phyloP scores from a whole-genome alignment of 129 eudicot genomes.

The Artemisia tridentata region DNA sequence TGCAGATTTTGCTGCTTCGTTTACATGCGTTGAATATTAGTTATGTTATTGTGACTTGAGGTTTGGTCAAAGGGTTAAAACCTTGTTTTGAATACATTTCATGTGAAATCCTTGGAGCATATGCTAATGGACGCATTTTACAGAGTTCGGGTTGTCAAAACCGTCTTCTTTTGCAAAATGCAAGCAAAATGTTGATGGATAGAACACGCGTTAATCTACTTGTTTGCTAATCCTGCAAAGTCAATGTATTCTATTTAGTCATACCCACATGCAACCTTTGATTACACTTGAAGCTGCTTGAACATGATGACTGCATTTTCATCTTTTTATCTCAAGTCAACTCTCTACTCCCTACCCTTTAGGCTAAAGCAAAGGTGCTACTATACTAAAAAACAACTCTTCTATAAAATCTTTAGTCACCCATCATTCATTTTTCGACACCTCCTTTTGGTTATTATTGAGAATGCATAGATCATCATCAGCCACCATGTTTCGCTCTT shows the following conservation, averaged over 20 bases:
- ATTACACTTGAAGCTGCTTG: slow-evolving; percentile 38
- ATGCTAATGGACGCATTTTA: neutral
- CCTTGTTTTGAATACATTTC: neutral
- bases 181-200: no score
- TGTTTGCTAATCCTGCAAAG: neutral
- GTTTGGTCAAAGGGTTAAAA: neutral
- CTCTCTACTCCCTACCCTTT: slow-evolving; percentile 16
- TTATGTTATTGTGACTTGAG: neutral
- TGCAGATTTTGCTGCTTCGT: neutral
- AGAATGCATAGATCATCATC: slow-evolving; percentile 44
- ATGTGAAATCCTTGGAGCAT: neutral
- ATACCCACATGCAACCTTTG: slow-evolving; percentile 35
- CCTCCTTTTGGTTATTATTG: slow-evolving; percentile 3
- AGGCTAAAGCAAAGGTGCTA: slow-evolving; percentile 30
- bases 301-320: slow-evolving; percentile 28
- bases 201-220: neutral
- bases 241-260: neutral
- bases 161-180: no score
- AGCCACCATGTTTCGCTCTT: slow-evolving; percentile 37
- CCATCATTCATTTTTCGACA: slow-evolving; percentile 6
- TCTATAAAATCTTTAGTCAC: slow-evolving; percentile 24
- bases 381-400: neutral
- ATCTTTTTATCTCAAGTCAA: neutral
- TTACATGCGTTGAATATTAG: neutral
- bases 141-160: no score